These are phyloP conservation scores for Penicillium vulpinum DNA, from an alignment of 2,329 filamentous ascomycete genomes.

Conservation along the genomic window DNA sequence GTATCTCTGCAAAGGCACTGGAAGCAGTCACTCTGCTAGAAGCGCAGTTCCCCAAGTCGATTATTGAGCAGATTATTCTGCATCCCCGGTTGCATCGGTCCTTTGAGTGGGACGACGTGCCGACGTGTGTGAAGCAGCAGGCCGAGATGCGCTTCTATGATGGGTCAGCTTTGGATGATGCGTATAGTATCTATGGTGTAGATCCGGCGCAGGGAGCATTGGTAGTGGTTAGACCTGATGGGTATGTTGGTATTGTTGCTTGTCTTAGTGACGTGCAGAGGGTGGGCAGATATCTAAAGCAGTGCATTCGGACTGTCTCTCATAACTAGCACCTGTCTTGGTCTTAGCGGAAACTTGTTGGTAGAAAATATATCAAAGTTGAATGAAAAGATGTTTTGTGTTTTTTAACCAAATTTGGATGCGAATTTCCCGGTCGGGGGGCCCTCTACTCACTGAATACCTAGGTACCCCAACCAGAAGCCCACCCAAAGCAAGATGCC, in stretches of 20 bases:
- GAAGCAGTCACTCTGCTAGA: conserved; percentile 20
- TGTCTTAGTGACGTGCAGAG: neutral
- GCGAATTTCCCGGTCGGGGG: no score
- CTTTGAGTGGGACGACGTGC: conserved; percentile 35
- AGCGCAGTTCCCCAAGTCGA: conserved; percentile 23
- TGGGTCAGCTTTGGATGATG: conserved; percentile 33
- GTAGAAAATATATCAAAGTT: neutral
- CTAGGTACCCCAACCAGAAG: no score
- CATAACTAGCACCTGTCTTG: neutral
- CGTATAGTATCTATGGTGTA: conserved; percentile 39
- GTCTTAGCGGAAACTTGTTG: neutral
- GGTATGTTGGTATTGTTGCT: conserved; percentile 32
- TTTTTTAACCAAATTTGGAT: no score
- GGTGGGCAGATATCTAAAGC: neutral
- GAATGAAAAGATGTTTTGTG: no score
- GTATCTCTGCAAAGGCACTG: conserved; percentile 28
- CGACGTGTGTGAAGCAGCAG: conserved; percentile 28
- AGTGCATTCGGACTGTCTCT: neutral
- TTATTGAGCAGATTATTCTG: conserved; percentile 36
- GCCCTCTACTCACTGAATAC: no score
- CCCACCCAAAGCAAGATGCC: no score
- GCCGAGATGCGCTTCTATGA: conserved; percentile 39
- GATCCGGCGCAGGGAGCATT: conserved; percentile 29
- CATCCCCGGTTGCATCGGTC: conserved; percentile 27
- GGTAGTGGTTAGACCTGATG: conserved; percentile 41